These are phyloP conservation scores for Tylopilus sp. DNA, from an alignment of 768 basidiomycete species.

Conservation along the genomic window DNA sequence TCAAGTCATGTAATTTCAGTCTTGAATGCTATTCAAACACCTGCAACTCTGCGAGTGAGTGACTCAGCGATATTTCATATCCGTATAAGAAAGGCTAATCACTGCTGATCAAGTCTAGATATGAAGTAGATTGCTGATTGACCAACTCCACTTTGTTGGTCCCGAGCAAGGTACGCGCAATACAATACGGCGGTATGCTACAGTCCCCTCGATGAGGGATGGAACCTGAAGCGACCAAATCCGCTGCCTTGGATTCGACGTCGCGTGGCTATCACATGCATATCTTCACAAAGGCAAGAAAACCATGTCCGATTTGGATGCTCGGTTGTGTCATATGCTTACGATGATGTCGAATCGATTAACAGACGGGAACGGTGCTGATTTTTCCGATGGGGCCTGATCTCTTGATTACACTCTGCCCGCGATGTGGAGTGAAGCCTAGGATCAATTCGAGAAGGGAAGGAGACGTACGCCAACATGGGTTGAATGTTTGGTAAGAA, in stretches of 20 bases:
- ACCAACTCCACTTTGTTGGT: background rate
- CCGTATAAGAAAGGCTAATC: background rate
- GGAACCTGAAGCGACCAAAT: background rate
- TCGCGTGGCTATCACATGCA: background rate
- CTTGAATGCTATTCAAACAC: background rate
- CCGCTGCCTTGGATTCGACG: background rate
- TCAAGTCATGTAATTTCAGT: background rate
- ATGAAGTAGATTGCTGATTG: background rate
- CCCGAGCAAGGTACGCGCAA: background rate
- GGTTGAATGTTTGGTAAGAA: background rate
- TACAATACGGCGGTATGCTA: background rate
- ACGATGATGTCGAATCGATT: background rate
- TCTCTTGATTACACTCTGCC: background rate
- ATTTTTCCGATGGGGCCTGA: background rate
- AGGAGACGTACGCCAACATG: background rate
- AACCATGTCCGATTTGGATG: background rate
- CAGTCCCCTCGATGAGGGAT: background rate
- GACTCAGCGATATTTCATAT: background rate
- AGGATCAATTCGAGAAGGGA: too few species aligned
- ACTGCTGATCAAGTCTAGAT: slow-evolving; percentile 2
- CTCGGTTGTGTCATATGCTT: background rate
- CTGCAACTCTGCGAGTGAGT: background rate
- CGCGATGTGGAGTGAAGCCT: background rate
- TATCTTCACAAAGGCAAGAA: background rate
- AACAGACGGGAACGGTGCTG: background rate